Conservation (phyloP, 805 yeast species). For the Cyberlindnera nakhonratchasimensis region DNA sequence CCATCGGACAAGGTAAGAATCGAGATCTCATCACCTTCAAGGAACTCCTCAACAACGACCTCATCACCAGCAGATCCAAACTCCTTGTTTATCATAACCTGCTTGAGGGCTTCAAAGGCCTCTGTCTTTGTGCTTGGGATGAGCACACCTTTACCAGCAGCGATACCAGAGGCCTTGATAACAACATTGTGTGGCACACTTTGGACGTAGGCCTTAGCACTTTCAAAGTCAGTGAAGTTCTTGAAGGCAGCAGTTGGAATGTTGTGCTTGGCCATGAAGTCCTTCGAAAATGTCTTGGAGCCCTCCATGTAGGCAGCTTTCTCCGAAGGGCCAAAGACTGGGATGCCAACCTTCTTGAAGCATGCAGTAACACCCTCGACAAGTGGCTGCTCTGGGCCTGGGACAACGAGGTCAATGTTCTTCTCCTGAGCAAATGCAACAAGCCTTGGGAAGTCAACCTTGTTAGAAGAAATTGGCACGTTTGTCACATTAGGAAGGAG, state of each 20-base stretch:
- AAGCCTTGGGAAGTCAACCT: conserved; percentile 64
- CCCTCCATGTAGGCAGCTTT: conserved; percentile 95
- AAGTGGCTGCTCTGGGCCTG: conserved; percentile 99
- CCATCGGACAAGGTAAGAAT: conserved; percentile 93
- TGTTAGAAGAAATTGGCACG: conserved; percentile 61
- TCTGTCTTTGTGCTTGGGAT: conserved; percentile 83
- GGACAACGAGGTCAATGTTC: conserved; percentile 70
- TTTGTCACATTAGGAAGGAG: conserved; percentile 57
- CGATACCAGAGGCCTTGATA: conserved; percentile 95
- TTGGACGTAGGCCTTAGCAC: conserved; percentile 69
- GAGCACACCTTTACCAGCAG: conserved; percentile 98
- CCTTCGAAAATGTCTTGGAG: conserved; percentile 90
- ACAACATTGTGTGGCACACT: conserved; percentile 73
- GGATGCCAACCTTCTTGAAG: conserved; percentile 81
- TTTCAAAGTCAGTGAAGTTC: conserved; percentile 73
- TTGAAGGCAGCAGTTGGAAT: conserved; percentile 94
- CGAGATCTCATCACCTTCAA: conserved; percentile 96
- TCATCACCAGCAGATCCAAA: conserved; percentile 95
- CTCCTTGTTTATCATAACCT: conserved; percentile 83
- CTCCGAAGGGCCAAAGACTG: conserved; percentile 94
- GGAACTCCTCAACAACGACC: conserved; percentile 91
- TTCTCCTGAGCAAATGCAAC: conserved; percentile 72
- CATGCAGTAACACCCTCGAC: conserved; percentile 84
- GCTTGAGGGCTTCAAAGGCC: conserved; percentile 78
- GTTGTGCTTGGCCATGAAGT: conserved; percentile 85